These are phyloP conservation scores for Paramecium pentaurelia DNA, from an alignment of 73 alveolate genomes.

Conservation along the genomic window DNA sequence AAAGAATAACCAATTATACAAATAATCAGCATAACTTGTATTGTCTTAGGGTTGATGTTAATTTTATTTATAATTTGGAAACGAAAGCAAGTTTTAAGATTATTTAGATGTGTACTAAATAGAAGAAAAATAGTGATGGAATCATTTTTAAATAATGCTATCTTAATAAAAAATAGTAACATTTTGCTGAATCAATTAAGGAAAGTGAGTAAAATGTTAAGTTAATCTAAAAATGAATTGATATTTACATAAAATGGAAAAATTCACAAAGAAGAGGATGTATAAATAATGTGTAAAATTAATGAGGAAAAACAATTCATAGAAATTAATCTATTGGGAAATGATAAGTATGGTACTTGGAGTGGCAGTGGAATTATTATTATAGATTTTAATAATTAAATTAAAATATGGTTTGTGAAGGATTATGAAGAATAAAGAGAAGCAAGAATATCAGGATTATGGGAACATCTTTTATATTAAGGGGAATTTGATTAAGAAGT, in stretches of 20 bases:
- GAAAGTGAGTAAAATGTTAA: neutral
- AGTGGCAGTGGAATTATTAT: neutral
- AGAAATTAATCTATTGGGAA: neutral
- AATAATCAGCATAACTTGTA: neutral
- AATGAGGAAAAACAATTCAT: neutral
- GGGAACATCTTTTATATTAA: neutral
- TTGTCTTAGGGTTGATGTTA: neutral
- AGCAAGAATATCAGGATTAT: neutral
- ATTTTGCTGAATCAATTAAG: neutral
- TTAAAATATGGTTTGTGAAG: neutral
- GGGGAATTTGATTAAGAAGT: neutral
- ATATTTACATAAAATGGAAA: neutral
- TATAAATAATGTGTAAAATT: neutral
- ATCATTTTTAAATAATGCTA: neutral
- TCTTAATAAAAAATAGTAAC: neutral
- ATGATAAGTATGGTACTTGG: neutral
- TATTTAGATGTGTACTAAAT: neutral
- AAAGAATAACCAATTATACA: neutral
- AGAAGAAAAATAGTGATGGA: neutral
- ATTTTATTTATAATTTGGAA: neutral
- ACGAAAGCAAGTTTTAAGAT: neutral
- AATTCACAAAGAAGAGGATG: neutral
- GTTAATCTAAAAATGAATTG: neutral
- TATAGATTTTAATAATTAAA: neutral
- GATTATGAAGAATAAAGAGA: neutral